Percentiles rank a stretch among this genome's conserved stretches.
Conservation (phyloP, 768 basidiomycete genomes). For the Xerocomellus amylosporus region DNA sequence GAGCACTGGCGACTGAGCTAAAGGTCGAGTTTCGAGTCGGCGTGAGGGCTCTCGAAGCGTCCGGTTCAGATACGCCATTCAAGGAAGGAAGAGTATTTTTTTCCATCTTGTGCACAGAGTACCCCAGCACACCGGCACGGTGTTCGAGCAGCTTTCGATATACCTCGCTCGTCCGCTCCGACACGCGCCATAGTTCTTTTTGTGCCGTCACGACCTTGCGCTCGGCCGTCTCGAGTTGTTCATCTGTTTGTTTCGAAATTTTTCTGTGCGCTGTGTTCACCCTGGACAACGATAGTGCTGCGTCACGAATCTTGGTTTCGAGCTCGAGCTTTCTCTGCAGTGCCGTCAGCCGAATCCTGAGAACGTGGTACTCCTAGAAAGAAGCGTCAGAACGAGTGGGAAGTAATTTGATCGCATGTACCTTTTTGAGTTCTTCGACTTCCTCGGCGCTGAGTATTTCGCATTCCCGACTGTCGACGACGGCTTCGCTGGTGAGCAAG, state of each 20-base stretch:
- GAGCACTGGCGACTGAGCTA: constrained; percentile 46
- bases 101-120: constrained; percentile 67
- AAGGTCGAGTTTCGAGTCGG: constrained; percentile 50
- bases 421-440: constrained; percentile 70
- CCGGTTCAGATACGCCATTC: constrained; percentile 35
- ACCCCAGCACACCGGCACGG: constrained; percentile 76
- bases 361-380: constrained; percentile 67
- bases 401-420: constrained; percentile 33
- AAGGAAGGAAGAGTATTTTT: constrained; percentile 39
- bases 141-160: constrained; percentile 71
- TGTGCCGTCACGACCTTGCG: constrained; percentile 68
- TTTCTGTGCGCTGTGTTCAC: constrained; percentile 58
- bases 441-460: constrained; percentile 74
- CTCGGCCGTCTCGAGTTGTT: constrained; percentile 73
- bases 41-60: constrained; percentile 51
- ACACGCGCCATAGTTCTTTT: constrained; percentile 66
- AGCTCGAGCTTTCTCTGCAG: constrained; percentile 71
- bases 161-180: constrained; percentile 62
- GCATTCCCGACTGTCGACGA: constrained; percentile 84
- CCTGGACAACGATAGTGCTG: constrained; percentile 70
- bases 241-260: constrained; percentile 60
- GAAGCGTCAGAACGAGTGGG: background rate
- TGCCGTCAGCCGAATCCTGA: constrained; percentile 62
- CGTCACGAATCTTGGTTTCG: constrained; percentile 87
- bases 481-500: constrained; percentile 88